These are phyloP conservation scores for Polytolypa hystricis DNA, from an alignment of 2,329 filamentous ascomycete genomes.

Conservation along the genomic window DNA sequence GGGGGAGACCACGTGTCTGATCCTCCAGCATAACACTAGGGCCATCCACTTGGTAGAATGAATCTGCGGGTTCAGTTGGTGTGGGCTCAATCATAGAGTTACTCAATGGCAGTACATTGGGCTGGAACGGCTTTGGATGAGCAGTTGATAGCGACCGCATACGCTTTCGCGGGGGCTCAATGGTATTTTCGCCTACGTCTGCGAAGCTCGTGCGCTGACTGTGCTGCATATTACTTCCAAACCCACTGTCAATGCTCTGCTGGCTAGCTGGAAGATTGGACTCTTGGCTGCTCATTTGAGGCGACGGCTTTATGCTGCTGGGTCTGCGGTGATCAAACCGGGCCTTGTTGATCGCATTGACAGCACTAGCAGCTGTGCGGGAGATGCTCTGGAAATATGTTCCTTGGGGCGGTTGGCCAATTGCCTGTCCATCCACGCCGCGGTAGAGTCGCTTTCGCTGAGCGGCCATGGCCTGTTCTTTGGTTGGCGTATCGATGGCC, in stretches of 20 bases:
- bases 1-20: conserved; percentile 21
- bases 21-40: conserved; percentile 7
- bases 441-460: conserved; percentile 89
- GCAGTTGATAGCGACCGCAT: conserved; percentile 45
- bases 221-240: conserved; percentile 55
- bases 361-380: conserved; percentile 78
- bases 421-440: conserved; percentile 55
- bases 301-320: conserved; percentile 59
- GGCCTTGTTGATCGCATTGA: conserved; percentile 94
- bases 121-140: conserved; percentile 27
- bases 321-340: conserved; percentile 53
- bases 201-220: conserved; percentile 20
- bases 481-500: conserved; percentile 85
- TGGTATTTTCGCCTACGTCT: conserved; percentile 32
- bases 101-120: conserved; percentile 20
- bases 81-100: conserved; percentile 31
- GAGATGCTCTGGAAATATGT: conserved; percentile 98
- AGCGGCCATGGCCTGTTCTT: conserved; percentile 97
- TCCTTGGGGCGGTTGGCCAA: conserved; percentile 54
- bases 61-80: conserved; percentile 36
- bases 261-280: conserved; percentile 68
- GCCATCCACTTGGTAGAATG: conserved; percentile 32
- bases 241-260: conserved; percentile 67
- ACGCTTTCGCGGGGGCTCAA: conserved; percentile 65
- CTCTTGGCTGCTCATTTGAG: conserved; percentile 51